phyloP scores from a whole-genome alignment of 805 yeast genomes.

The Torulaspora indica region DNA sequence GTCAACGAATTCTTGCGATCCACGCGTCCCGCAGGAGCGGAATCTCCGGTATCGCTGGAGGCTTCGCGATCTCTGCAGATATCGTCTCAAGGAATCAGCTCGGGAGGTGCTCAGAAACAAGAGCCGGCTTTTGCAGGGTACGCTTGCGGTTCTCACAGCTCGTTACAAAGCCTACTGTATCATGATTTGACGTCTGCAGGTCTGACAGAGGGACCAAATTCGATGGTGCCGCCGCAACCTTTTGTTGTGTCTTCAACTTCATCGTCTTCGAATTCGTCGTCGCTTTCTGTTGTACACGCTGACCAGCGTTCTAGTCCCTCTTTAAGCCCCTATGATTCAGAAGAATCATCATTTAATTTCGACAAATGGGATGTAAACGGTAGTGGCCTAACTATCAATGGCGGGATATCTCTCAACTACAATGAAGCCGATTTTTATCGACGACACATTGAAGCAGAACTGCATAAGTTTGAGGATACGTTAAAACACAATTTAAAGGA shows the following conservation, averaged over 20 bases:
- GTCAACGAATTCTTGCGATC: conserved; percentile 30
- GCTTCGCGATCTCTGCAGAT: background rate
- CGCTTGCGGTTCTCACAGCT: conserved; percentile 11
- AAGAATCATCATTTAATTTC: conserved; percentile 10
- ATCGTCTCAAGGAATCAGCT: background rate
- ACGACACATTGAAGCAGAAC: conserved; percentile 23
- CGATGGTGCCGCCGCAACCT: conserved; percentile 4
- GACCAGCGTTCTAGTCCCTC: conserved; percentile 9
- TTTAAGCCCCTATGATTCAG: conserved; percentile 11
- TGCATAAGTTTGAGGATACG: conserved; percentile 25
- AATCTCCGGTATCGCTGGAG: background rate
- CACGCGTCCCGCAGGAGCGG: conserved; percentile 19
- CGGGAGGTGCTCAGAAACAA: background rate
- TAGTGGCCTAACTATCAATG: conserved; percentile 3
- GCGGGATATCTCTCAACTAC: conserved; percentile 13
- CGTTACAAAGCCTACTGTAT: conserved; percentile 23
- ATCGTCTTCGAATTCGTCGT: conserved; percentile 13
- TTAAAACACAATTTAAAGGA: conserved; percentile 24
- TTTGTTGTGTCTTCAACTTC: conserved; percentile 4
- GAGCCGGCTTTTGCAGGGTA: background rate
- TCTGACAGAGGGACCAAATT: conserved; percentile 2
- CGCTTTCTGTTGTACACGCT: conserved; percentile 9
- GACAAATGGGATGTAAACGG: conserved; percentile 7
- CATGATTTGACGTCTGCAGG: conserved; percentile 20
- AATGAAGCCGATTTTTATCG: conserved; percentile 24